phyloP scores from a whole-genome alignment of 2,329 filamentous ascomycete genomes.

The Trichoderma polysporum region DNA sequence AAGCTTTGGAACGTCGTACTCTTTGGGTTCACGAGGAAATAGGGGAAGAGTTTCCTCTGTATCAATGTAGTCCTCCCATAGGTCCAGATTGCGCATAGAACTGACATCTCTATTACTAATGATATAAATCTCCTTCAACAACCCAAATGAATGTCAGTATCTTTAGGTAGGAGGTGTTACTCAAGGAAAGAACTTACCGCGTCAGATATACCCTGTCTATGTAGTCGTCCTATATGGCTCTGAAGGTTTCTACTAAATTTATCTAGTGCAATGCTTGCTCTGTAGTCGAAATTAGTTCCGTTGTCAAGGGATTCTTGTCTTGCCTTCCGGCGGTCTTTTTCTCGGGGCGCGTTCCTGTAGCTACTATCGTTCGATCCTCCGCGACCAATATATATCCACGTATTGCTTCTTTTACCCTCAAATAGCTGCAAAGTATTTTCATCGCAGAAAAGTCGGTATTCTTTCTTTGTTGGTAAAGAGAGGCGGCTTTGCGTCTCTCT shows the following conservation, averaged over 20 bases:
- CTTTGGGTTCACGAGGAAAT: slow-evolving; percentile 35
- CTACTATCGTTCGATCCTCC: slow-evolving; percentile 33
- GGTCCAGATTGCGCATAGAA: slow-evolving; percentile 38
- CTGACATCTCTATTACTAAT: slow-evolving; percentile 43
- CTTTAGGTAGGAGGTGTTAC: background rate
- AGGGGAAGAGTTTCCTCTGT: slow-evolving; percentile 38
- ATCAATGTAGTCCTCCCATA: slow-evolving; percentile 42
- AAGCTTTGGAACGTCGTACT: slow-evolving; percentile 35
- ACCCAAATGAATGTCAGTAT: background rate
- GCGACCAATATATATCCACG: slow-evolving; percentile 38
- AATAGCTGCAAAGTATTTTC: slow-evolving; percentile 39
- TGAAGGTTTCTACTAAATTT: slow-evolving; percentile 40
- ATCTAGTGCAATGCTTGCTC: slow-evolving; percentile 37
- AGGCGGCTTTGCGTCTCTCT: slow-evolving; percentile 32
- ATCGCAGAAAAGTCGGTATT: slow-evolving; percentile 40
- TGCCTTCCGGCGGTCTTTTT: slow-evolving; percentile 14
- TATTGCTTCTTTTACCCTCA: slow-evolving; percentile 35
- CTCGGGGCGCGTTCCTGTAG: slow-evolving; percentile 28
- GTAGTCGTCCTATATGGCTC: slow-evolving; percentile 39
- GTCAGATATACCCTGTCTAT: slow-evolving; percentile 35
- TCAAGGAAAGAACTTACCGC: slow-evolving; percentile 35
- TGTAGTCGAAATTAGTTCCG: slow-evolving; percentile 13
- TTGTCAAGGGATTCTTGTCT: slow-evolving; percentile 3
- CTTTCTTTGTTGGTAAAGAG: slow-evolving; percentile 38
- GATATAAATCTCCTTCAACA: slow-evolving; percentile 40